Percentiles rank a stretch among this genome's conserved stretches.
Conservation (phyloP, 176 grass and related monocot species). For the Phyllostachys edulis region DNA sequence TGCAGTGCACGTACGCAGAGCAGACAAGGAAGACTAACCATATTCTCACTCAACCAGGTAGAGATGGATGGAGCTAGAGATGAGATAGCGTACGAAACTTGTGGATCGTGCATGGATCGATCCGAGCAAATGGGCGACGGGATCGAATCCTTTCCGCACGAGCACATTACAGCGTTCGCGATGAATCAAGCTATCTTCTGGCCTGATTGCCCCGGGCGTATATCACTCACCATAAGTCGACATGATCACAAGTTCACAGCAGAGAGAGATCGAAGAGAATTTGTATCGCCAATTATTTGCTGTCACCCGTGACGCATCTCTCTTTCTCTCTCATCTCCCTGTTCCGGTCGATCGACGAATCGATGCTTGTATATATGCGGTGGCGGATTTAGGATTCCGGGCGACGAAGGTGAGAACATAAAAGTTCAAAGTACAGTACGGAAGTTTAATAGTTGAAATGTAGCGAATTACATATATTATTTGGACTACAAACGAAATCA, state of each 20-base stretch:
- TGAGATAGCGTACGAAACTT: too few relatives aligned
- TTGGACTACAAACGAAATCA: too few relatives aligned
- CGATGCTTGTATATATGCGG: constrained; percentile 3
- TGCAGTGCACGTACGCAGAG: neutral
- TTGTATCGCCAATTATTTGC: neutral
- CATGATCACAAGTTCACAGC: neutral
- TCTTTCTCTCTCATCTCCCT: too few relatives aligned
- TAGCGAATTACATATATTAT: too few relatives aligned
- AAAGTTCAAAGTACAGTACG: too few relatives aligned
- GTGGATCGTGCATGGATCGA: neutral
- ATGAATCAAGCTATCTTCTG: constrained; percentile 2
- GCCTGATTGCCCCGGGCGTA: neutral
- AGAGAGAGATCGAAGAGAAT: neutral
- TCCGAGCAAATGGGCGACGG: neutral
- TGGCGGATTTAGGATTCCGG: too few relatives aligned
- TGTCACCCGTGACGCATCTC: constrained; percentile 23
- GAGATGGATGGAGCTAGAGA: too few relatives aligned
- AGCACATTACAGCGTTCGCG: neutral
- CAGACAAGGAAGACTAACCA: neutral
- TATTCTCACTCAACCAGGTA: too few relatives aligned
- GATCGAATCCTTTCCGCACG: neutral
- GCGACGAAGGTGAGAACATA: too few relatives aligned
- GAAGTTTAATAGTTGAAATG: too few relatives aligned
- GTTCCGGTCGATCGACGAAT: constrained; percentile 5
- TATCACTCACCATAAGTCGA: neutral